These are phyloP conservation scores for Penicillium polonicum DNA, from an alignment of 2,329 filamentous ascomycete genomes.

Conservation along the genomic window DNA sequence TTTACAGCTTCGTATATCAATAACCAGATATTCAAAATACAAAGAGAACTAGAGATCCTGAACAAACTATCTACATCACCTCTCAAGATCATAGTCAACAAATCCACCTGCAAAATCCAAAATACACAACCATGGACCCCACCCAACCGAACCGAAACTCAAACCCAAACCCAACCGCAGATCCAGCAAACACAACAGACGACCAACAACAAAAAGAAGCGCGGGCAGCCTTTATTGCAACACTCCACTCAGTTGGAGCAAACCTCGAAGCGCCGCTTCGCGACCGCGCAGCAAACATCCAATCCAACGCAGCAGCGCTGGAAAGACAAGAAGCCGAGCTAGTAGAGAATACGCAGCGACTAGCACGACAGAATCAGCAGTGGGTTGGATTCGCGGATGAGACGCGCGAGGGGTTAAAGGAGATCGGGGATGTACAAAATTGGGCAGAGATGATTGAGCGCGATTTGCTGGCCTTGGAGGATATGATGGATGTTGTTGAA, in stretches of 20 bases:
- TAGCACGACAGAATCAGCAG: slow-evolving; percentile 54
- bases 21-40: too few species aligned
- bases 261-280: slow-evolving; percentile 55
- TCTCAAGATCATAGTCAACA: too few species aligned
- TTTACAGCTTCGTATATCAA: too few species aligned
- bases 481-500: slow-evolving; percentile 41
- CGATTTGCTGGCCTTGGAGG: slow-evolving; percentile 47
- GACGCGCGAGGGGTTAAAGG: slow-evolving; percentile 57
- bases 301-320: slow-evolving; percentile 55
- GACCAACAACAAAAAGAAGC: slow-evolving; percentile 44
- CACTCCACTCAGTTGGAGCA: slow-evolving; percentile 44
- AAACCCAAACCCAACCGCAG: slow-evolving; percentile 11
- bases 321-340: slow-evolving; percentile 57
- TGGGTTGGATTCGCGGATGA: slow-evolving; percentile 56
- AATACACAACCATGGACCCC: neutral
- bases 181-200: slow-evolving; percentile 2
- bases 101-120: too few species aligned
- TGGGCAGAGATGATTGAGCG: slow-evolving; percentile 62
- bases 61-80: too few species aligned
- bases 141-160: neutral
- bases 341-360: slow-evolving; percentile 48
- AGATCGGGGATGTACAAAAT: slow-evolving; percentile 65
- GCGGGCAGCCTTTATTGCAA: slow-evolving; percentile 45
- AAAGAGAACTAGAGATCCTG: too few species aligned
- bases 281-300: slow-evolving; percentile 55